A percentile compares a stretch with the other conserved stretches of the same genome.
phyloP scores from a whole-genome alignment of 192 early-diverging fungal genomes.

The Backusella luteola region DNA sequence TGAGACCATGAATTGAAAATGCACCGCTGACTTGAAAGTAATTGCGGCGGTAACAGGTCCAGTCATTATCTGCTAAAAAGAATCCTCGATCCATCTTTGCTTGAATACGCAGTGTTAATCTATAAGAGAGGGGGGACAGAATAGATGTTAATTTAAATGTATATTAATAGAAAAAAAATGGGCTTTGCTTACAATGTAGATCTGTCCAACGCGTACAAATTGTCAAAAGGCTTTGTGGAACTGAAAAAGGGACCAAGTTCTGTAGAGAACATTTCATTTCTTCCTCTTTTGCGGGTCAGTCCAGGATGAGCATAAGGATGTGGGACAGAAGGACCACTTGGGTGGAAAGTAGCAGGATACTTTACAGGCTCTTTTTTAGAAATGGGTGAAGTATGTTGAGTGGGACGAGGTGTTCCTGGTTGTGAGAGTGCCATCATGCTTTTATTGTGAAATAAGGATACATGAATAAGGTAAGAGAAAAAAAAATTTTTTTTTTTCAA shows the following conservation, averaged over 20 bases:
- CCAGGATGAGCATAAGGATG: constrained; percentile 19
- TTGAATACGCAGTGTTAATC: constrained; percentile 43
- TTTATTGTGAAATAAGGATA: not conserved
- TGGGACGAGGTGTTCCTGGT: constrained; percentile 26
- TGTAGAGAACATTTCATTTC: constrained; percentile 43
- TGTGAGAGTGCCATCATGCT: constrained; percentile 31
- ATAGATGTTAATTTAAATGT: constrained; percentile 1
- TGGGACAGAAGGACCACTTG: constrained; percentile 6
- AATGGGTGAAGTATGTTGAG: constrained; percentile 1
- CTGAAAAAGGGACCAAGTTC: constrained; percentile 71
- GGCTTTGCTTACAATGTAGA: constrained; percentile 39
- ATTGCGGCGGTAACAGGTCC: constrained; percentile 94
- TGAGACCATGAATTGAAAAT: constrained; percentile 48
- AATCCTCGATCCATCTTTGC: constrained; percentile 93
- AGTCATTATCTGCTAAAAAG: constrained; percentile 83
- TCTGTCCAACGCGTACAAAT: constrained; percentile 62
- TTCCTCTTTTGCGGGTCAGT: constrained; percentile 33
- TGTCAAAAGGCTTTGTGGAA: constrained; percentile 61
- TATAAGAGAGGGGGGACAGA: not conserved
- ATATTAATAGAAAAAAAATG: not conserved
- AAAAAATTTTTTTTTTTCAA: not conserved
- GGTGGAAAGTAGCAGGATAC: not conserved
- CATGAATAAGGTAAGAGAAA: not conserved
- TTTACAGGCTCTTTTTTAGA: constrained; percentile 2
- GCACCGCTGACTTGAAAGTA: constrained; percentile 82